A percentile compares a stretch with the other conserved stretches of the same genome.
phyloP scores from a whole-genome alignment of 345 rosid species.

The Ceriops zippeliana region DNA sequence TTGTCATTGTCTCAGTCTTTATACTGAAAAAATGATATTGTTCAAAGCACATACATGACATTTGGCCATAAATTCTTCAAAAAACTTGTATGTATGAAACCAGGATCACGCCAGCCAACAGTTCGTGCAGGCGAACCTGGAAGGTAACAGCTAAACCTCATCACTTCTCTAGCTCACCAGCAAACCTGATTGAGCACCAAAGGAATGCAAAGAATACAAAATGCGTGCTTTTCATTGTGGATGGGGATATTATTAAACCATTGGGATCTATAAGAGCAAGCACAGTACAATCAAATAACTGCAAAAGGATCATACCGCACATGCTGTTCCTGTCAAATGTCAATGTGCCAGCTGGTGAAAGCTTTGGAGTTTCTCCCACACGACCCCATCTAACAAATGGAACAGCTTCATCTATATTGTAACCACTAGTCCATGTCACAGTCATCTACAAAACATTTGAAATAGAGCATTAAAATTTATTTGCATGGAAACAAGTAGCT shows the following conservation, averaged over 20 bases:
- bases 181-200: background rate
- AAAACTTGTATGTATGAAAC: constrained; percentile 72
- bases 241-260: background rate
- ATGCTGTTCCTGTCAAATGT: constrained; percentile 69
- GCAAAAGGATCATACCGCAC: constrained; percentile 63
- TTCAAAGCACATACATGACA: constrained; percentile 34
- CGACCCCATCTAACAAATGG: constrained; percentile 80
- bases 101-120: constrained; percentile 90
- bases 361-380: constrained; percentile 34
- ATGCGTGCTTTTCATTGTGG: background rate
- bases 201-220: background rate
- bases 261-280: background rate
- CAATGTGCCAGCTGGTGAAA: constrained; percentile 78
- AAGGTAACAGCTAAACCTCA: constrained; percentile 10
- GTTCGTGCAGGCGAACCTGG: constrained; percentile 71
- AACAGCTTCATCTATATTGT: constrained; percentile 62
- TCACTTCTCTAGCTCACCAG: background rate
- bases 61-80: constrained; percentile 81
- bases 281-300: background rate
- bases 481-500: background rate
- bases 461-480: background rate
- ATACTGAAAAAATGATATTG: background rate
- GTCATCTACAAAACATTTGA: constrained; percentile 60
- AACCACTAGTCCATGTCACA: constrained; percentile 97
- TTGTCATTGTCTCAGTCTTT: background rate